A percentile compares a stretch with the other conserved stretches of the same genome.
Evolutionary conservation across 495 filamentous ascomycete species (phyloP).

Genomic region (Hyaloscypha finlandica): DNA sequence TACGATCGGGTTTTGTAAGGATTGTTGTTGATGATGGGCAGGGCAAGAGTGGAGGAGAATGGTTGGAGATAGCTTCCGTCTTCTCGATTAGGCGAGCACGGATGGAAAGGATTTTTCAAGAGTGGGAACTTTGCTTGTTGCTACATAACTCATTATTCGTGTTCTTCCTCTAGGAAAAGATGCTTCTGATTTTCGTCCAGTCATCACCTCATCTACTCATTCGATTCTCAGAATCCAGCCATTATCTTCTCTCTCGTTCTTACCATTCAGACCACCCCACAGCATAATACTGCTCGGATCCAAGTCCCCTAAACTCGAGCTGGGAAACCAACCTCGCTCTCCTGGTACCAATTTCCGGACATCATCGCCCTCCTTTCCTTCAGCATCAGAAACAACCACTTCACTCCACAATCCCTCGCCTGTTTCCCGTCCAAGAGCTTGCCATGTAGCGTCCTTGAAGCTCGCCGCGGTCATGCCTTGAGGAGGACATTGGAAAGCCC

Average conservation of each 20-base stretch:
- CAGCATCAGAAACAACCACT: slow-evolving; percentile 43
- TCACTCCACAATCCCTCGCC: slow-evolving; percentile 54
- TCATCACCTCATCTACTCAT: not conserved
- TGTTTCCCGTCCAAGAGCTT: slow-evolving; percentile 49
- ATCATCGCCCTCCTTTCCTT: slow-evolving; percentile 39
- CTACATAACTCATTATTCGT: not conserved
- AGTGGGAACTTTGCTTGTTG: not conserved
- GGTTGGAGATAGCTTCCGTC: slow-evolving; percentile 6
- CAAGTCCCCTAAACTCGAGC: slow-evolving; percentile 47
- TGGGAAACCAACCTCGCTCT: slow-evolving; percentile 50
- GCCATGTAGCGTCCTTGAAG: slow-evolving; percentile 55
- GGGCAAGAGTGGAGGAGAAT: slow-evolving; percentile 3
- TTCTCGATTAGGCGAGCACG: slow-evolving; percentile 15
- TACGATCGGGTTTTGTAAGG: not conserved
- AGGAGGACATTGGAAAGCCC: slow-evolving; percentile 66
- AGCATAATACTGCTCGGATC: slow-evolving; percentile 53
- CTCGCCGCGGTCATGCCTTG: slow-evolving; percentile 52
- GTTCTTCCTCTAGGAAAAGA: not conserved
- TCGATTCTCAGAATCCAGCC: slow-evolving; percentile 56
- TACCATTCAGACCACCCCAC: slow-evolving; percentile 51
- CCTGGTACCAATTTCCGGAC: slow-evolving; percentile 37
- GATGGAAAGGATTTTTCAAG: not conserved
- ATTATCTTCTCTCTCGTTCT: slow-evolving; percentile 48
- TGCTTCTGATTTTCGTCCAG: not conserved
- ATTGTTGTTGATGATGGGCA: slow-evolving; percentile 13